Base-by-base conservation (phyloP, 1,139 yeast species). In the Zhuliangozyma parablackwelliae region DNA sequence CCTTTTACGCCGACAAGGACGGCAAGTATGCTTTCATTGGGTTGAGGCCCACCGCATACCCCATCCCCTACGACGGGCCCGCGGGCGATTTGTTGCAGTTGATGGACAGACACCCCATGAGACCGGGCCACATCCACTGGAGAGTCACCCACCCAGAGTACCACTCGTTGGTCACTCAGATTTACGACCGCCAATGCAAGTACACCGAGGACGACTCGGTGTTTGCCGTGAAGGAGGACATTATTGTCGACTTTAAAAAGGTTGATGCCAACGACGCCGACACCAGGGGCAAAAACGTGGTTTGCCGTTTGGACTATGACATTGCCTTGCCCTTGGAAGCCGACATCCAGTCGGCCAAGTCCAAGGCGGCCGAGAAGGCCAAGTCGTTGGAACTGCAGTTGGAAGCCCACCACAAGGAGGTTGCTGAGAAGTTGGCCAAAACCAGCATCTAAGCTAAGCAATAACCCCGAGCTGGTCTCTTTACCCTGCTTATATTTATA, bases 161-260 rank as follows among this genome's bases (percentile, higher is more conserved):
- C 46, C 59, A 58, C 34, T 32, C 60, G 12, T 53, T 58, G 38
- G 47, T 58, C 31, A 58, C 63, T 12, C 63, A 58, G 40, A 56
- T 56, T 29, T 57, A 57, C 36, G 45, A 56, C 36, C 32, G 54
- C 16, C 47, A 47, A 25, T 55, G 57, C 36, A 48, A 50, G 12
- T 56, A 56, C 28, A 48, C 51, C 26, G 41, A 47, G 31, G 55
- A 58, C 35, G 62, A 58, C 39, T 42, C 60, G 11, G 63, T 57
- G 10, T 58, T 59, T 46, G 64, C 62, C 8, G 65, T 59, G 35
- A 59, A 59, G 46, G 54, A 52, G 12, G 59, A 57, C 35, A 51
- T 57, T 31, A 44, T 60, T 34, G 56, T 59, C 32, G 49, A 53
- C 26, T 56, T 59, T 42, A 40, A 39, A 28, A 38, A 37, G 32